Evolutionary conservation across 805 yeast species (phyloP).

Genomic region (Yamadazyma scolyti): DNA sequence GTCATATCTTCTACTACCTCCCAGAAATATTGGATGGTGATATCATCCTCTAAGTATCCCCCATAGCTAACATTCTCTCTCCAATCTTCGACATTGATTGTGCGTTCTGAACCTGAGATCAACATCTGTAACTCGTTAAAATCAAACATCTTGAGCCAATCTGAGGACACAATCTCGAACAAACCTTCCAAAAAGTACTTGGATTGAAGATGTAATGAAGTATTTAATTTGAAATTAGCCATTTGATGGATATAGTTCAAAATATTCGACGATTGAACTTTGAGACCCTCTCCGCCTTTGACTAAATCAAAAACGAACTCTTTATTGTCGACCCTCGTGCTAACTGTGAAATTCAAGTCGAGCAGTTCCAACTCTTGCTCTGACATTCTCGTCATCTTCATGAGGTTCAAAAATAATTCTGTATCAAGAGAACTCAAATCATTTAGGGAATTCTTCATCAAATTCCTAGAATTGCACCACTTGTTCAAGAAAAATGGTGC

Average conservation of each 20-base stretch:
- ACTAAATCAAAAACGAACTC: conserved; percentile 52
- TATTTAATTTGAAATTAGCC: conserved; percentile 76
- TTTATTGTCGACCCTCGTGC: conserved; percentile 41
- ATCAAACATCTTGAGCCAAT: conserved; percentile 83
- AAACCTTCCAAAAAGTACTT: conserved; percentile 67
- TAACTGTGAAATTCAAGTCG: conserved; percentile 65
- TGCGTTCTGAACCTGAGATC: conserved; percentile 74
- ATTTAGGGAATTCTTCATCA: conserved; percentile 61
- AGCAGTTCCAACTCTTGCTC: conserved; percentile 54
- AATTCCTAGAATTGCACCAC: conserved; percentile 47
- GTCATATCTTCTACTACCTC: conserved; percentile 67
- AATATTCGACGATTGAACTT: conserved; percentile 60
- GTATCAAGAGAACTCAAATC: conserved; percentile 72
- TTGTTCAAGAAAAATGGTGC: conserved; percentile 79
- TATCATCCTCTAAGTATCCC: conserved; percentile 53
- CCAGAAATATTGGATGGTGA: conserved; percentile 71
- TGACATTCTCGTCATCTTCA: conserved; percentile 54
- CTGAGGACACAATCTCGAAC: conserved; percentile 59
- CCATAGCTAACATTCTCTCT: conserved; percentile 59
- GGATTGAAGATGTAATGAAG: conserved; percentile 54
- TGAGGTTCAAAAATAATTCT: conserved; percentile 60
- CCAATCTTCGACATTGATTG: conserved; percentile 71
- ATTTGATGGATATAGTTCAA: conserved; percentile 72
- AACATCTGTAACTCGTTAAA: conserved; percentile 78
- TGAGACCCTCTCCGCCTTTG: conserved; percentile 51